Conservation (phyloP, 2,329 filamentous ascomycete species). For the Scolecobasidium constrictum region DNA sequence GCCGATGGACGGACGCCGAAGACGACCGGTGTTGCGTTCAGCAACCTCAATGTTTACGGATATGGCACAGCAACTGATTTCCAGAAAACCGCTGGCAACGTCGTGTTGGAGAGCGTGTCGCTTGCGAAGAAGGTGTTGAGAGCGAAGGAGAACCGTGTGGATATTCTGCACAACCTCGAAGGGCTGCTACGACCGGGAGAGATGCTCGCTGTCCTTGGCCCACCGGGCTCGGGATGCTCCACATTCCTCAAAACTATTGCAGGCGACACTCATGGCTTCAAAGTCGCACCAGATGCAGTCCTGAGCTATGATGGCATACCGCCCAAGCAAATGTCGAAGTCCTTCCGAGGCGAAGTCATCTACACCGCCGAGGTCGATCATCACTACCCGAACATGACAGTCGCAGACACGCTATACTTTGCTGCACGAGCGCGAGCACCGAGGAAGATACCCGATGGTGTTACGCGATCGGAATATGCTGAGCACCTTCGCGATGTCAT, state of each 20-base stretch:
- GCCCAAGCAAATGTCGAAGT: conserved; percentile 38
- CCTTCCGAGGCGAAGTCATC: conserved; percentile 54
- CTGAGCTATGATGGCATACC: conserved; percentile 42
- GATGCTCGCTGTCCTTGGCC: conserved; percentile 58
- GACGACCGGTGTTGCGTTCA: neutral
- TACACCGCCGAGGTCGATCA: conserved; percentile 72
- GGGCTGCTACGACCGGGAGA: conserved; percentile 63
- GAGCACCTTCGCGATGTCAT: conserved; percentile 55
- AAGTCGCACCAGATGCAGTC: neutral
- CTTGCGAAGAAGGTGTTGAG: too few relatives aligned
- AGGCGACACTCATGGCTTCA: neutral
- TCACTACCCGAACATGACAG: conserved; percentile 66
- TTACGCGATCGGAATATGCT: conserved; percentile 46
- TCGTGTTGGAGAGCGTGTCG: neutral
- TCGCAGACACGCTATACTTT: conserved; percentile 63
- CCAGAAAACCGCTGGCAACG: neutral
- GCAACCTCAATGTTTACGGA: neutral
- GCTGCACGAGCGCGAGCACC: conserved; percentile 26
- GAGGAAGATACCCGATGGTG: conserved; percentile 44
- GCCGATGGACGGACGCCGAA: neutral
- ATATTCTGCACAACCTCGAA: conserved; percentile 49
- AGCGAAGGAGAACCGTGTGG: too few relatives aligned
- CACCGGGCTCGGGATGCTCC: conserved; percentile 59
- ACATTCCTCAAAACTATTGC: conserved; percentile 59
- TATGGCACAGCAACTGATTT: neutral